Evolutionary conservation across 2,329 filamentous ascomycete genomes (phyloP).

Genomic region (Pyrenochaeta sp.): DNA sequence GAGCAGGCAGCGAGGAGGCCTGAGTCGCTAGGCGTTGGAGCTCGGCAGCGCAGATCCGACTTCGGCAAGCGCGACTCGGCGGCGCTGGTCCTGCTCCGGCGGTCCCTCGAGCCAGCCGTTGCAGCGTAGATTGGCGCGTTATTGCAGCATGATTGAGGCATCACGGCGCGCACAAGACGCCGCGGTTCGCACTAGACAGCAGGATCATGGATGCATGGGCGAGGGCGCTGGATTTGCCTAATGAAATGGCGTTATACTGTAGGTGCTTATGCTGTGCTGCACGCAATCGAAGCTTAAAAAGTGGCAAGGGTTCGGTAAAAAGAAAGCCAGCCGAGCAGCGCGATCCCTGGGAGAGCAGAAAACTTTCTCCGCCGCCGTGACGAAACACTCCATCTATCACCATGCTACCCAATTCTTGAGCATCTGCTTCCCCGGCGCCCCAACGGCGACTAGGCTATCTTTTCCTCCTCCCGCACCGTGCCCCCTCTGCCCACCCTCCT

Average conservation of each 20-base stretch:
- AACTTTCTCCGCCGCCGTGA: slow-evolving; percentile 29
- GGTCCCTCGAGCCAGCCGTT: slow-evolving; percentile 4
- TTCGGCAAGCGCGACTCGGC: slow-evolving; percentile 14
- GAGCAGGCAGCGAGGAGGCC: too few species aligned
- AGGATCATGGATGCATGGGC: slow-evolving; percentile 1
- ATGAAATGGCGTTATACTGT: slow-evolving; percentile 10
- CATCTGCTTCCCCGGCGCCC: slow-evolving; percentile 30
- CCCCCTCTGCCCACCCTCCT: slow-evolving; percentile 5
- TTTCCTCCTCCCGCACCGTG: slow-evolving; percentile 7
- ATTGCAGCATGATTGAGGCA: slow-evolving; percentile 14
- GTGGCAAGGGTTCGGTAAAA: slow-evolving; percentile 22
- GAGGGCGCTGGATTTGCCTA: neutral
- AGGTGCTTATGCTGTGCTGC: slow-evolving; percentile 12
- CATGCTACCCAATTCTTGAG: slow-evolving; percentile 46
- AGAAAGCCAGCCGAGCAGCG: slow-evolving; percentile 19
- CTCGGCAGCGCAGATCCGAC: too few species aligned
- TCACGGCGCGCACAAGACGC: neutral
- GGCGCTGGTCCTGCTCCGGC: too few species aligned
- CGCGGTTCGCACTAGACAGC: slow-evolving; percentile 1
- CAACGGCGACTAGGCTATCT: slow-evolving; percentile 22
- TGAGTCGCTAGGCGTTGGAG: too few species aligned
- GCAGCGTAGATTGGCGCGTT: slow-evolving; percentile 11
- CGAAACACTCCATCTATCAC: slow-evolving; percentile 32
- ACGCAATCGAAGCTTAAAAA: slow-evolving; percentile 29
- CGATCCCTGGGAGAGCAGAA: slow-evolving; percentile 27